Conservation (phyloP, 139 green algal genomes). For the Deuterostichococcus epilithicus region DNA sequence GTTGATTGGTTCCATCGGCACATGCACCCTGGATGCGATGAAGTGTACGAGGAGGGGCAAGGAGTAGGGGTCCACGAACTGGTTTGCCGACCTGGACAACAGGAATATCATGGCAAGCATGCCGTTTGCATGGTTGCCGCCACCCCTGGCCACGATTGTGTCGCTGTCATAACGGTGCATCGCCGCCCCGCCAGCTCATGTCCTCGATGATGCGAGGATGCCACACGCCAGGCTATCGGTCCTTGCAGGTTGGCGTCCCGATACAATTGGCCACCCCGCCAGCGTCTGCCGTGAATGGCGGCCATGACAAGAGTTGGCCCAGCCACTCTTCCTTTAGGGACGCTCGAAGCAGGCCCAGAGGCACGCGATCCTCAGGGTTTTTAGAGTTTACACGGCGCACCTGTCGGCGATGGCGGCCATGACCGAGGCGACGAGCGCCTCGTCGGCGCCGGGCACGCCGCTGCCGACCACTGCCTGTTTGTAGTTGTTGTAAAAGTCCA, state of each 20-base stretch:
- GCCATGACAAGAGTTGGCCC: no score
- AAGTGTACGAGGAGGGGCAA: no score
- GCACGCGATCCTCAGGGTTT: no score
- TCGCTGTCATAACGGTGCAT: no score
- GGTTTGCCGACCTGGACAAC: constrained; percentile 9
- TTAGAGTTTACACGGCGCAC: no score
- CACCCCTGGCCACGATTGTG: no score
- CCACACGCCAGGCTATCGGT: constrained; percentile 32
- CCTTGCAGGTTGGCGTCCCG: constrained; percentile 47
- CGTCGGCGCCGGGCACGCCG: constrained; percentile 36
- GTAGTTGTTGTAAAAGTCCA: constrained; percentile 89
- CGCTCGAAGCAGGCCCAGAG: constrained; percentile 13
- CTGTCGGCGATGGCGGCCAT: constrained; percentile 40
- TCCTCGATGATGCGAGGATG: neutral
- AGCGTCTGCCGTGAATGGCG: no score
- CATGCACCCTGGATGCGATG: no score
- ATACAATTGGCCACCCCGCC: no score
- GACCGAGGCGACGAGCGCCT: constrained; percentile 63
- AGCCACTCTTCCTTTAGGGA: constrained; percentile 18
- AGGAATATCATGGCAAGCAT: neutral
- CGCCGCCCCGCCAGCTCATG: neutral
- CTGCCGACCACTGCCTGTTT: constrained; percentile 60
- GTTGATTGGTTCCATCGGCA: no score
- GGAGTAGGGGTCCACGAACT: constrained; percentile 29
- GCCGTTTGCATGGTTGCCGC: no score